These are phyloP conservation scores for Coemansia biformis DNA, from an alignment of 192 early-diverging fungal genomes.

Conservation along the genomic window DNA sequence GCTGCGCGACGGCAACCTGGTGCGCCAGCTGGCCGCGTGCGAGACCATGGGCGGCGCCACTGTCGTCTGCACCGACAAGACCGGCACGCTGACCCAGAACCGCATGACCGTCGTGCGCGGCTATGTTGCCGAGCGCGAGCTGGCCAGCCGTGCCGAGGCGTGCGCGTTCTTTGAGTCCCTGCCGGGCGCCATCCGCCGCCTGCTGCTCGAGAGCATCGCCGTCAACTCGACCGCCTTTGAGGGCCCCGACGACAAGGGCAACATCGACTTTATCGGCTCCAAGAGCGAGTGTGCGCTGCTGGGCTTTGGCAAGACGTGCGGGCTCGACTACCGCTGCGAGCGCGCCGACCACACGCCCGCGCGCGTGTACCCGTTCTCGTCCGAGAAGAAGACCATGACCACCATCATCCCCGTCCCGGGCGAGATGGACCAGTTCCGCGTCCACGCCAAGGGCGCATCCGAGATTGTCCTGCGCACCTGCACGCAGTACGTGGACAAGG, in stretches of 20 bases:
- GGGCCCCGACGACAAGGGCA: conserved; percentile 60
- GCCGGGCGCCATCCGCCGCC: conserved; percentile 22
- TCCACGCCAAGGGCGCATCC: conserved; percentile 74
- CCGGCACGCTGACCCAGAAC: conserved; percentile 81
- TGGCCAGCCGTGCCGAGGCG: conserved; percentile 33
- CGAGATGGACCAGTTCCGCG: conserved; percentile 31
- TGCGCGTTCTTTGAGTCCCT: conserved; percentile 52
- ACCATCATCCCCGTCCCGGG: conserved; percentile 53
- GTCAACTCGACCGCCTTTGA: conserved; percentile 75
- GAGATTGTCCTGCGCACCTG: conserved; percentile 69
- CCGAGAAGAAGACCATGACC: conserved; percentile 86
- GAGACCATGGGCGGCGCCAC: conserved; percentile 84
- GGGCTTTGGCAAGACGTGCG: conserved; percentile 59
- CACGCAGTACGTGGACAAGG: conserved; percentile 54
- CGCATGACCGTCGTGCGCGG: conserved; percentile 74
- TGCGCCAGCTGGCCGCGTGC: conserved; percentile 71
- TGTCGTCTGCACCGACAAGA: conserved; percentile 82
- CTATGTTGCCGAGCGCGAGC: conserved; percentile 50
- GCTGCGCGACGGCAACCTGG: conserved; percentile 75
- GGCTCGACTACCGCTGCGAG: conserved; percentile 56
- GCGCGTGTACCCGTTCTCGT: conserved; percentile 83
- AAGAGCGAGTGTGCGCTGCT: conserved; percentile 79
- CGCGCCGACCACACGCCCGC: conserved; percentile 52
- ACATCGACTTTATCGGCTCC: conserved; percentile 63
- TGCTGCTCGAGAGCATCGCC: conserved; percentile 59